Evolutionary conservation across 305 asterid genomes (phyloP).

Genomic region (Solanum chacoense): DNA sequence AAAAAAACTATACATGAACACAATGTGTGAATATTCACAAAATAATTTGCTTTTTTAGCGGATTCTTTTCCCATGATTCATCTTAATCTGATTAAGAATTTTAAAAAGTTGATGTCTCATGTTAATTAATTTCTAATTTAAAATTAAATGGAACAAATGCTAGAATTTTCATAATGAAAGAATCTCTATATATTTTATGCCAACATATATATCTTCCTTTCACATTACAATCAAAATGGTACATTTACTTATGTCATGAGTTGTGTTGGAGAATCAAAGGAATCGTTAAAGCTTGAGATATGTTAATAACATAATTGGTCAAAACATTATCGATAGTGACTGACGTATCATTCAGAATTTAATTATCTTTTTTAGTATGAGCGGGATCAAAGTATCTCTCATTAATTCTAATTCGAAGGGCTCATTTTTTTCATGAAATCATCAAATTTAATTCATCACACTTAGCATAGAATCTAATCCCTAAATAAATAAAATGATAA

Average conservation of each 20-base stretch:
- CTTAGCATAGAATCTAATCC: not conserved
- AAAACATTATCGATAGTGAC: too few species aligned
- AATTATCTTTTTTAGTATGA: too few species aligned
- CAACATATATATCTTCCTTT: constrained; percentile 3
- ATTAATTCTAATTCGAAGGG: too few species aligned
- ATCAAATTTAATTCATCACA: not conserved
- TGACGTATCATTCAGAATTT: not conserved
- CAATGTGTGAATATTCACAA: not conserved
- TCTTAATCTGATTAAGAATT: not conserved
- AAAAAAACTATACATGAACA: too few species aligned
- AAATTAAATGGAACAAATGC: not conserved
- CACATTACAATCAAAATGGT: not conserved
- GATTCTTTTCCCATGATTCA: not conserved
- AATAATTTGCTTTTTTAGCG: not conserved
- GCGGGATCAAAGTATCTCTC: too few species aligned
- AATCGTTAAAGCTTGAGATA: not conserved
- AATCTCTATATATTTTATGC: not conserved
- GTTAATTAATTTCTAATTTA: not conserved
- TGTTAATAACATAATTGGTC: too few species aligned
- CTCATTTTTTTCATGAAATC: not conserved
- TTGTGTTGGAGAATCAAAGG: not conserved
- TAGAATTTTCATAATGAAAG: not conserved
- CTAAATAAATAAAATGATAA: not conserved
- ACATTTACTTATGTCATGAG: not conserved
- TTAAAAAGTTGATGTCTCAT: not conserved